These are phyloP conservation scores for Psilocybe sp. DNA, from an alignment of 768 basidiomycete species.

Conservation along the genomic window DNA sequence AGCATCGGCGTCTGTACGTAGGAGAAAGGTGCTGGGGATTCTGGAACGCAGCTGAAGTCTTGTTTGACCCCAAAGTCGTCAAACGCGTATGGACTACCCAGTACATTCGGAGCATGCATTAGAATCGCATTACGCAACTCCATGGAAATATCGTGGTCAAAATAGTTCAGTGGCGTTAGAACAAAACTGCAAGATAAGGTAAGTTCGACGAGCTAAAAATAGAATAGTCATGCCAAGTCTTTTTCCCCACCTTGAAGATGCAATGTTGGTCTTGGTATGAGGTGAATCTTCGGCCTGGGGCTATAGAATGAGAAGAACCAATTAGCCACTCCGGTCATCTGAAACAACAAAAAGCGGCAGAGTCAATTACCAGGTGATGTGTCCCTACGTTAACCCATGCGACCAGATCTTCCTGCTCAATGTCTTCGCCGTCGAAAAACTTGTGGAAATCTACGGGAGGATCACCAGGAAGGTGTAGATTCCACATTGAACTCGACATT, in stretches of 20 bases:
- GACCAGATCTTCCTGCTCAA: slow-evolving; percentile 64
- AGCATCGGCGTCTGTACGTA: slow-evolving; percentile 10
- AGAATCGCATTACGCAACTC: slow-evolving; percentile 54
- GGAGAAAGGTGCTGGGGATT: slow-evolving; percentile 19
- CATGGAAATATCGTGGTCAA: slow-evolving; percentile 60
- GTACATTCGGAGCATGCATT: slow-evolving; percentile 33
- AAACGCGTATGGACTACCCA: slow-evolving; percentile 36
- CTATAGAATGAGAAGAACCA: slow-evolving; percentile 18
- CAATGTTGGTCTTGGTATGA: slow-evolving; percentile 54
- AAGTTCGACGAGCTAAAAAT: neutral
- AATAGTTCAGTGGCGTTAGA: slow-evolving; percentile 62
- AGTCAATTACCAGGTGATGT: slow-evolving; percentile 51
- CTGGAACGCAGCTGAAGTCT: slow-evolving; percentile 23
- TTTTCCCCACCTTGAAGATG: slow-evolving; percentile 49
- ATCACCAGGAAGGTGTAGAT: slow-evolving; percentile 55
- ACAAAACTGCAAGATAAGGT: slow-evolving; percentile 40
- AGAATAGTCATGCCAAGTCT: neutral
- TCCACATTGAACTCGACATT: slow-evolving; percentile 57
- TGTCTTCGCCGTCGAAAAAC: slow-evolving; percentile 63
- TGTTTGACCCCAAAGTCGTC: slow-evolving; percentile 55
- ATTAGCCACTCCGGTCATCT: neutral
- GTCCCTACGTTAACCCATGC: slow-evolving; percentile 67
- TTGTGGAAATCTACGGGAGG: slow-evolving; percentile 58
- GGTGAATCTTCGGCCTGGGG: slow-evolving; percentile 66
- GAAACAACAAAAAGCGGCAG: neutral